Evolutionary conservation across 495 filamentous ascomycete species (phyloP), one percentile per base, ranked within the genome.

Genomic region (Podospora didyma): DNA sequence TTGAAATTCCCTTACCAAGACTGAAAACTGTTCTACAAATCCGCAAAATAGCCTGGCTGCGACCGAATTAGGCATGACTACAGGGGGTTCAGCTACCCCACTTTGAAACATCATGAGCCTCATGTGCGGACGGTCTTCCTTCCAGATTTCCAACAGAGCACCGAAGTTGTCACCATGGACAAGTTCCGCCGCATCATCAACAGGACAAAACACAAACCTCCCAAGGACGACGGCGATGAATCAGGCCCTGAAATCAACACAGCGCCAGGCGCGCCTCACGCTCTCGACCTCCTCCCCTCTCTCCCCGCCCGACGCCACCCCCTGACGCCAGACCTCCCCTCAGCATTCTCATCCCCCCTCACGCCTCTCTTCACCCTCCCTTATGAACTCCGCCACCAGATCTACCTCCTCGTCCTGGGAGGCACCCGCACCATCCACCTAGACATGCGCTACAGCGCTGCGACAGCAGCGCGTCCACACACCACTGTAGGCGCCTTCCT

Each of bases 361-460:
- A 55, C 67, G 2, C 61, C 63, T 34, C 78, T 70, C 56, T 73
- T 62, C 3, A 82, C 79, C n/a, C 69, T 74, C 17, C 72, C 72
- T 0, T 55, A 67, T 22, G 72, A 74, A 37, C 51, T 74, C 16
- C 64, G 72, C 3, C 64, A 63, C 22, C 58, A 67, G 12, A 70
- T 74, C 24, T 72, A 62, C 50, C 59, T 47, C 24, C 44, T 59
- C 44, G 35, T 57, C n/a, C 49, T 64, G 45, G 26, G n/a, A n/a
- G 44, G 51, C 26, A 9, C 2, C 46, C 62, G 58, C 53, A 49
- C 56, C 14, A 56, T 64, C 16, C 62, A 64, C 56, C 11, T 61
- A 26, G 59, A 64, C 50, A 47, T 64, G 48, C 59, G 59, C n/a
- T 64, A 62, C 56, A 59, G 48, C 7, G 47, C 52, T 6, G 59